Base-by-base conservation (phyloP, 169 alveolate genomes). In the Plasmodium falciparum region DNA sequence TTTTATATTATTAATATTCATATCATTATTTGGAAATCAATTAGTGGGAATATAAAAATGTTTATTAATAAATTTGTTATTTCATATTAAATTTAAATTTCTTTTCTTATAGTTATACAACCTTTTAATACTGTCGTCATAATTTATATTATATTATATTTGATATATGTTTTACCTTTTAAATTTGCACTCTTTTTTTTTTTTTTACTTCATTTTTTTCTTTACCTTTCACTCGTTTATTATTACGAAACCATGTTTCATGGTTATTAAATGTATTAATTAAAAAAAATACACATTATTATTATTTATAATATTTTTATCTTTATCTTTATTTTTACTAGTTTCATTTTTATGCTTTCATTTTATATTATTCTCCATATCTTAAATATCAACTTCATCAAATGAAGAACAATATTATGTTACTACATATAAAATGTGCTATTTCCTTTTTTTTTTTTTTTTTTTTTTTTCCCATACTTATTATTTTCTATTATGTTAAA, bases 81-180 rank as follows among this genome's bases (percentile, higher is more conserved):
- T 66, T 43, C 50, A 24, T 22, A 78, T 78, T 45, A 78, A 26
- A 39, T 50, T 45, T 39, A 52, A 66, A 17, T 78, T 63, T 33
- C 67, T 61, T 71, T 50, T 78, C 50, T 78, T 78, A 67, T 78
- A 78, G 33, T 65, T 78, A 65, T 78, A 78, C 15, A 66, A 78
- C 33, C 54, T 63, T 78, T 65, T 78, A 8, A 78, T 49, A 26
- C 65, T 78, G 65, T 78, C 78, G 33, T 61, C 56, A 65, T 56
- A 65, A 20, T 24, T 24, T 33, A 33, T 33, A 33, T 33, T 33
- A 33, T 33, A 78, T 78, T 71, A 78, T 78, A 78, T 65, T n/a
- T 62, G 54, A 61, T 33, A 50, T 78, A 66, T 66, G 65, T 54
- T 39, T 73, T 76, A 13, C 2, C 49, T 2, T 2, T 17, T 63